Percentiles rank a stretch among this genome's conserved stretches.
Evolutionary conservation across 2,329 filamentous ascomycete genomes (phyloP).

Genomic region (Beauveria brongniartii): DNA sequence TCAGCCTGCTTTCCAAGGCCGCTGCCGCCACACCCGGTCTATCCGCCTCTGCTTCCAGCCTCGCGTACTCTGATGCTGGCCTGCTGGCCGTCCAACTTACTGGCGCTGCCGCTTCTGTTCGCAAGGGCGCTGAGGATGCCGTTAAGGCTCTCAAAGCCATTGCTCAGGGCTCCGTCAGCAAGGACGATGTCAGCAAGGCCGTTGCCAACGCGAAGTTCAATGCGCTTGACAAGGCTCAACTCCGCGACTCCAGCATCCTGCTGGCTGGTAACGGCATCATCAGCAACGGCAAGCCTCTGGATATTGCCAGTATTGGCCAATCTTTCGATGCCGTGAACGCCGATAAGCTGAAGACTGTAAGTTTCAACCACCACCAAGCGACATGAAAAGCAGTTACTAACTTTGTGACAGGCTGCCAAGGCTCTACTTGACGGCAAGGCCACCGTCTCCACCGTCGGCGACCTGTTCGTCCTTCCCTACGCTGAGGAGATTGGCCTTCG

Average conservation of each 20-base stretch:
- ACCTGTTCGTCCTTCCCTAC: constrained; percentile 83
- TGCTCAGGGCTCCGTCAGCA: constrained; percentile 63
- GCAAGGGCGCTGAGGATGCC: constrained; percentile 64
- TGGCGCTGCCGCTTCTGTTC: constrained; percentile 65
- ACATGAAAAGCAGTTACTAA: constrained; percentile 15
- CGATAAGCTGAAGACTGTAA: constrained; percentile 78
- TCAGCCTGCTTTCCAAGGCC: constrained; percentile 81
- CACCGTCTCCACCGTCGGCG: constrained; percentile 80
- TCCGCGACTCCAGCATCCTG: constrained; percentile 68
- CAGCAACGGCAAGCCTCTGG: constrained; percentile 72
- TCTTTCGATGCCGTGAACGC: constrained; percentile 72
- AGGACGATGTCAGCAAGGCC: constrained; percentile 87
- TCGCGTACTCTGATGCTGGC: constrained; percentile 88
- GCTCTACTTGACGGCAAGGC: constrained; percentile 81
- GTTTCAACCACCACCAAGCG: constrained; percentile 25
- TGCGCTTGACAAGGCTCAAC: constrained; percentile 74
- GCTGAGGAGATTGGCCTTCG: constrained; percentile 90
- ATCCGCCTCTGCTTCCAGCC: constrained; percentile 65
- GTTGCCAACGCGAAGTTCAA: constrained; percentile 90
- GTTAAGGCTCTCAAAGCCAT: constrained; percentile 78
- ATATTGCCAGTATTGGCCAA: constrained; percentile 73
- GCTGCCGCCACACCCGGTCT: constrained; percentile 58
- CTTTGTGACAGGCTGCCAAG: constrained; percentile 65
- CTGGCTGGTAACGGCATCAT: constrained; percentile 79
- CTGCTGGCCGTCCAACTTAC: constrained; percentile 76